phyloP scores from a whole-genome alignment of 306 rosid genomes.

The Echinosophora koreensis region DNA sequence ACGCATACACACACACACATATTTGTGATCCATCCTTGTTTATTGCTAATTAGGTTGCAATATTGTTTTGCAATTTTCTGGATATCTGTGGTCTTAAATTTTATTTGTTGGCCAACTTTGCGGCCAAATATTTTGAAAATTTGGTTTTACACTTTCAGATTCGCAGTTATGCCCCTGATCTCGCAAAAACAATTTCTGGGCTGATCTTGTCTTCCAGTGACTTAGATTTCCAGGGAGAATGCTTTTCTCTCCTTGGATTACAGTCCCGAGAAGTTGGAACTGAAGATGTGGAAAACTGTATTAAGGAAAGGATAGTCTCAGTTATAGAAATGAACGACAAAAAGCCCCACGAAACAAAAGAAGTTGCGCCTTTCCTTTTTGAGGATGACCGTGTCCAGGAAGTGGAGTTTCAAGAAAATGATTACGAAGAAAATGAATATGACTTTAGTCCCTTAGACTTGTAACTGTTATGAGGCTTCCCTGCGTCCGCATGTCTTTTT shows the following conservation, averaged over 20 bases:
- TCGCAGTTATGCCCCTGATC: constrained; percentile 79
- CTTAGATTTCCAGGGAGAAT: constrained; percentile 74
- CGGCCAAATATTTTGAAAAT: background rate
- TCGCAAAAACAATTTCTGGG: constrained; percentile 86
- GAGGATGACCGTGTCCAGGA: constrained; percentile 57
- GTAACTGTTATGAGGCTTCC: constrained; percentile 32
- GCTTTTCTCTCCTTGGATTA: constrained; percentile 84
- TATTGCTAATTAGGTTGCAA: constrained; percentile 1
- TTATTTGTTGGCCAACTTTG: constrained; percentile 13
- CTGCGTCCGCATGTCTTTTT: constrained; percentile 3
- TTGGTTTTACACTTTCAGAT: constrained; percentile 62
- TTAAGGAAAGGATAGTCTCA: constrained; percentile 70
- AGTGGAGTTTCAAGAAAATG: constrained; percentile 54
- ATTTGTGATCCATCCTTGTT: background rate
- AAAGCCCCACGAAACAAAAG: constrained; percentile 64
- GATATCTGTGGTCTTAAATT: constrained; percentile 12
- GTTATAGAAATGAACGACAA: constrained; percentile 76
- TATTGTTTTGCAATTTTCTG: constrained; percentile 29
- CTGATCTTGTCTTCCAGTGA: constrained; percentile 76
- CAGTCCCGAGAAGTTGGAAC: constrained; percentile 63
- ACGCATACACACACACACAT: background rate
- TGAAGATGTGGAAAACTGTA: constrained; percentile 63
- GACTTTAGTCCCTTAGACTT: constrained; percentile 57
- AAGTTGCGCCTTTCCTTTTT: constrained; percentile 67
- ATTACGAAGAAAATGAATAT: constrained; percentile 46